Conservation (phyloP, 768 basidiomycete genomes). For the Rhodotorula taiwanensis region DNA sequence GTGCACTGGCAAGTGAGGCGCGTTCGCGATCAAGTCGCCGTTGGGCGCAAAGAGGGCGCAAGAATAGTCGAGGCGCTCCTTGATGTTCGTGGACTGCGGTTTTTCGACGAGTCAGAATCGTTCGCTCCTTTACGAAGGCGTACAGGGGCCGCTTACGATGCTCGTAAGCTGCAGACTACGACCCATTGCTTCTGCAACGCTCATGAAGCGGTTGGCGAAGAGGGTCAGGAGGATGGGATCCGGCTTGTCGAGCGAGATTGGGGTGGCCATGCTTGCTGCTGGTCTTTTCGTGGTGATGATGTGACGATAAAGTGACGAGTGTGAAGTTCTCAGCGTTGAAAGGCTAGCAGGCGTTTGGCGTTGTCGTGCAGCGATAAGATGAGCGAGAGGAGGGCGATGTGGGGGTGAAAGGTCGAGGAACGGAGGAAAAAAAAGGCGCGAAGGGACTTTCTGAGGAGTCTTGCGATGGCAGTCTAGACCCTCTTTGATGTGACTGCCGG, state of each 20-base stretch:
- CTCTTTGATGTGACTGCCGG: too few species aligned
- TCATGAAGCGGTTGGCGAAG: constrained; percentile 96
- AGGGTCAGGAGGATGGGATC: constrained; percentile 84
- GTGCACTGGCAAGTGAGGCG: constrained; percentile 31
- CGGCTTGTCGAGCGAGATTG: constrained; percentile 39
- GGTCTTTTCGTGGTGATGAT: too few species aligned
- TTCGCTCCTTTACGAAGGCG: neutral
- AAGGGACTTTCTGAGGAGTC: too few species aligned
- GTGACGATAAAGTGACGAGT: too few species aligned
- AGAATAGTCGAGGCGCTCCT: constrained; percentile 88
- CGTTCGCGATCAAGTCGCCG: constrained; percentile 84
- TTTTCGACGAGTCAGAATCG: neutral
- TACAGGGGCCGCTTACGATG: neutral
- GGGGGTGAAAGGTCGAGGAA: too few species aligned
- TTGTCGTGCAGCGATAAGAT: too few species aligned
- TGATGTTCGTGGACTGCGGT: constrained; percentile 74
- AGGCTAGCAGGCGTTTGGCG: neutral
- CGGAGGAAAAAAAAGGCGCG: too few species aligned
- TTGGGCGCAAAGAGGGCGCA: constrained; percentile 94
- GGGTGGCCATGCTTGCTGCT: too few species aligned
- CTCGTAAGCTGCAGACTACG: constrained; percentile 4
- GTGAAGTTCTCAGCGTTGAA: neutral
- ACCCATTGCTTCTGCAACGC: constrained; percentile 50
- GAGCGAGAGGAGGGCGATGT: neutral
- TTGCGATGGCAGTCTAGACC: too few species aligned